Evolutionary conservation across 1,139 yeast genomes (phyloP).

Genomic region (Blastobotrys proliferans): DNA sequence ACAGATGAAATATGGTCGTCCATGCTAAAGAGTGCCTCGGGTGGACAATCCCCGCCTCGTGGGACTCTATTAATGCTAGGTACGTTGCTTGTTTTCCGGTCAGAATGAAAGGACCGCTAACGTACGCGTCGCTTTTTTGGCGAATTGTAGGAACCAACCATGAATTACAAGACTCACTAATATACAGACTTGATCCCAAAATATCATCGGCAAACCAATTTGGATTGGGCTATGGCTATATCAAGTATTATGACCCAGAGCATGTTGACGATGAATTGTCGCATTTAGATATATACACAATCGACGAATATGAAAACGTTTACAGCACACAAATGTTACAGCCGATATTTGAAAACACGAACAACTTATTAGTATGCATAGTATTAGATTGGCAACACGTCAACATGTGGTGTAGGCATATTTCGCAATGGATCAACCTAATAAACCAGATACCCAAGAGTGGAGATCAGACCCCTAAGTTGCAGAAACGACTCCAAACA

Average conservation of each 20-base stretch:
- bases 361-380: constrained; percentile 19
- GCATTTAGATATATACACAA: constrained; percentile 34
- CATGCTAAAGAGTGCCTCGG: constrained; percentile 24
- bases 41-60: constrained; percentile 16
- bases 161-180: constrained; percentile 18
- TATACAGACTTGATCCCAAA: constrained; percentile 16
- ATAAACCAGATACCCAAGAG: constrained; percentile 8
- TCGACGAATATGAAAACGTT: constrained; percentile 18
- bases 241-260: constrained; percentile 34
- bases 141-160: constrained; percentile 19
- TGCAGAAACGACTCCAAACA: constrained; percentile 21
- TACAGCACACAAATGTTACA: constrained; percentile 1
- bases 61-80: constrained; percentile 23
- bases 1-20: constrained; percentile 23
- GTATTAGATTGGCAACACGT: constrained; percentile 26
- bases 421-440: constrained; percentile 24
- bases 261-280: constrained; percentile 31
- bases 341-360: constrained; percentile 4
- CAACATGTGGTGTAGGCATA: constrained; percentile 22
- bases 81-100: too few relatives aligned
- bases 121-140: too few relatives aligned
- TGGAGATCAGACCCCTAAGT: constrained; percentile 12
- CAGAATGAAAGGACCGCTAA: too few relatives aligned
- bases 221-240: constrained; percentile 37
- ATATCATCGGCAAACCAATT: constrained; percentile 32